Percentiles rank a stretch among this genome's conserved stretches.
These are phyloP conservation scores for Theobroma cacao DNA, from an alignment of 345 rosid species.

Conservation along the genomic window DNA sequence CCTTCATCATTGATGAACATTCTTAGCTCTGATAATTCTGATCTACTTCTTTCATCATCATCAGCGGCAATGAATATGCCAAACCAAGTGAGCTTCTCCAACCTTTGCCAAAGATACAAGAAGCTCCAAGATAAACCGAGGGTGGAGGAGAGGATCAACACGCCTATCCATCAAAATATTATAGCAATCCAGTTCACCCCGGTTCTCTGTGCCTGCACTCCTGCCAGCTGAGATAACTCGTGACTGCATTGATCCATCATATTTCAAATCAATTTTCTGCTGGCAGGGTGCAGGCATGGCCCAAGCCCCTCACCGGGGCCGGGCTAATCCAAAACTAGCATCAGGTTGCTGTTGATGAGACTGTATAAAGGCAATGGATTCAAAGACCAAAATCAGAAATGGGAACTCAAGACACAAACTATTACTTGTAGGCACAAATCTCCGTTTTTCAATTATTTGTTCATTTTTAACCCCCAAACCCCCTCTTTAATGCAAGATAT, in stretches of 20 bases:
- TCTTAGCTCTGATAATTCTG: slow-evolving; percentile 20
- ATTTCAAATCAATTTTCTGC: slow-evolving; percentile 25
- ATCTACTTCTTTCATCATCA: slow-evolving; percentile 20
- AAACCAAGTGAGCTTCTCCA: slow-evolving; percentile 31
- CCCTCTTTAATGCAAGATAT: not conserved
- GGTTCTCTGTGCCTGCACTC: slow-evolving; percentile 65
- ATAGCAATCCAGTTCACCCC: slow-evolving; percentile 39
- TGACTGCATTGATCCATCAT: slow-evolving; percentile 9
- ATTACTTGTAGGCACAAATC: not conserved
- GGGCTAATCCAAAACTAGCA: slow-evolving; percentile 80
- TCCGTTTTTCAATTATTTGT: not conserved
- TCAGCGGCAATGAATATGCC: slow-evolving; percentile 16
- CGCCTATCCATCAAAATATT: not conserved
- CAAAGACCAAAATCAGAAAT: not conserved
- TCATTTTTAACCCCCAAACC: not conserved
- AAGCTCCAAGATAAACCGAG: slow-evolving; percentile 33
- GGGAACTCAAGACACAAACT: not conserved
- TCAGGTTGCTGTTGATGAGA: slow-evolving; percentile 70
- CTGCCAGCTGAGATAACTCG: slow-evolving; percentile 29
- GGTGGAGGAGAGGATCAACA: slow-evolving; percentile 18
- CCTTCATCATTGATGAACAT: slow-evolving; percentile 26
- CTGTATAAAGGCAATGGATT: slow-evolving; percentile 28
- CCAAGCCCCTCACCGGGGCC: slow-evolving; percentile 95
- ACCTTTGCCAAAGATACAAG: slow-evolving; percentile 22
- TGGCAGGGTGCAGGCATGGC: slow-evolving; percentile 82